phyloP scores from a whole-genome alignment of 495 filamentous ascomycete species.

The Aspergillus nanangensis region DNA sequence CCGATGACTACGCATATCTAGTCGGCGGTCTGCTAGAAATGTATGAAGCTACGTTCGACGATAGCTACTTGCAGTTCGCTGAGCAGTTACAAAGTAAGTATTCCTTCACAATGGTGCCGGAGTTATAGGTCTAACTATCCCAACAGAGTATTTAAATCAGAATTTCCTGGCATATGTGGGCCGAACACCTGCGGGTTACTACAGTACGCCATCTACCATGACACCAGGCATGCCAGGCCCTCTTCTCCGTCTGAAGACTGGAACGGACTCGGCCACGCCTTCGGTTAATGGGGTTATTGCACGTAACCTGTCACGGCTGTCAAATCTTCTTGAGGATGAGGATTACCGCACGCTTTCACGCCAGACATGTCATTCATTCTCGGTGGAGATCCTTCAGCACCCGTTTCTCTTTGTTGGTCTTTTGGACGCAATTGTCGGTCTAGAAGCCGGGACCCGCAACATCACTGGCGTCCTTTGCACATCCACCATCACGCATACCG shows the following conservation, averaged over 20 bases:
- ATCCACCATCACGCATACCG: slow-evolving; percentile 14
- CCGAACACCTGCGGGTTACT: slow-evolving; percentile 65
- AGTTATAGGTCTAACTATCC: slow-evolving; percentile 13
- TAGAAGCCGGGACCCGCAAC: slow-evolving; percentile 53
- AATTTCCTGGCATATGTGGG: slow-evolving; percentile 59
- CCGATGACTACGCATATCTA: slow-evolving; percentile 93
- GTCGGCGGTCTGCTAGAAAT: slow-evolving; percentile 81
- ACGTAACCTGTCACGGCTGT: slow-evolving; percentile 76
- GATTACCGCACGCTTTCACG: slow-evolving; percentile 60
- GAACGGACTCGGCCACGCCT: slow-evolving; percentile 86
- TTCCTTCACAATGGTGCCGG: background rate
- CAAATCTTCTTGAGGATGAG: slow-evolving; percentile 62
- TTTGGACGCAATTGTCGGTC: slow-evolving; percentile 67
- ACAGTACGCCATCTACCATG: slow-evolving; percentile 64
- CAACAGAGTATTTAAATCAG: slow-evolving; percentile 57
- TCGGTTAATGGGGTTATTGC: slow-evolving; percentile 83
- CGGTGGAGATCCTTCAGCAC: slow-evolving; percentile 86
- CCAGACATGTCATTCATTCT: slow-evolving; percentile 77
- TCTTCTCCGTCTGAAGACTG: slow-evolving; percentile 85
- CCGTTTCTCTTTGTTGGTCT: slow-evolving; percentile 83
- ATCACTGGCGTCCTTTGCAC: slow-evolving; percentile 38
- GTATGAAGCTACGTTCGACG: slow-evolving; percentile 83
- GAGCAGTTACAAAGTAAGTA: slow-evolving; percentile 71
- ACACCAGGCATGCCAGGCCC: slow-evolving; percentile 69
- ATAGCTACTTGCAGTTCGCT: slow-evolving; percentile 75